These are phyloP conservation scores for Achlya hypogyna DNA, from an alignment of 352 stramenopile genomes.

Conservation along the genomic window DNA sequence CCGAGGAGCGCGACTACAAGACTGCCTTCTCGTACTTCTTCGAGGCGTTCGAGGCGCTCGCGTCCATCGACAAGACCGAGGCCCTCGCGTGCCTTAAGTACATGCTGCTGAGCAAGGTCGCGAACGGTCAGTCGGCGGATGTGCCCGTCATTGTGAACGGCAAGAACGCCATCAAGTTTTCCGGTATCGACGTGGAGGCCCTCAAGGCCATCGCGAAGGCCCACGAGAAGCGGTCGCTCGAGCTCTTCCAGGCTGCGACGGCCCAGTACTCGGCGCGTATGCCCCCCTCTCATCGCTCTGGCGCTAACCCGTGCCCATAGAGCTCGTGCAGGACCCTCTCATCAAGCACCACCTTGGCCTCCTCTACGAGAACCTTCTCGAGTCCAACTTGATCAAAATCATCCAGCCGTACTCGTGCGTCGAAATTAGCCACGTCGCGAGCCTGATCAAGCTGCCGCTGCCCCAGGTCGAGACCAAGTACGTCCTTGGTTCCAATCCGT, in stretches of 20 bases:
- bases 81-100: conserved; percentile 93
- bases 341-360: conserved; percentile 93
- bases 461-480: conserved; percentile 80
- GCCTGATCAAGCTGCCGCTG: conserved; percentile 94
- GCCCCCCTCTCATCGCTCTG: conserved; percentile 26
- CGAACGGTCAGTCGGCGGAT: conserved; percentile 87
- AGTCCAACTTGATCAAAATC: conserved; percentile 99
- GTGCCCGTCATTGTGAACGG: conserved; percentile 92
- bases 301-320: conserved; percentile 56
- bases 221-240: conserved; percentile 91
- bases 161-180: conserved; percentile 97
- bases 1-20: conserved; percentile 98
- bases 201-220: conserved; percentile 94
- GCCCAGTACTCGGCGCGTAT: conserved; percentile 82
- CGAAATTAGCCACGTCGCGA: conserved; percentile 95
- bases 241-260: conserved; percentile 73
- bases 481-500: background rate
- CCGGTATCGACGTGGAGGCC: conserved; percentile 92
- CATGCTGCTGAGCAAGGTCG: conserved; percentile 97
- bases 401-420: conserved; percentile 97
- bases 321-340: conserved; percentile 75
- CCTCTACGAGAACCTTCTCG: conserved; percentile 96
- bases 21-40: conserved; percentile 99
- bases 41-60: conserved; percentile 94
- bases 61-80: conserved; percentile 82